Evolutionary conservation across 1,139 yeast genomes (phyloP), one percentile per base, ranked within the genome.

Genomic region (Suhomyces yuchorum): DNA sequence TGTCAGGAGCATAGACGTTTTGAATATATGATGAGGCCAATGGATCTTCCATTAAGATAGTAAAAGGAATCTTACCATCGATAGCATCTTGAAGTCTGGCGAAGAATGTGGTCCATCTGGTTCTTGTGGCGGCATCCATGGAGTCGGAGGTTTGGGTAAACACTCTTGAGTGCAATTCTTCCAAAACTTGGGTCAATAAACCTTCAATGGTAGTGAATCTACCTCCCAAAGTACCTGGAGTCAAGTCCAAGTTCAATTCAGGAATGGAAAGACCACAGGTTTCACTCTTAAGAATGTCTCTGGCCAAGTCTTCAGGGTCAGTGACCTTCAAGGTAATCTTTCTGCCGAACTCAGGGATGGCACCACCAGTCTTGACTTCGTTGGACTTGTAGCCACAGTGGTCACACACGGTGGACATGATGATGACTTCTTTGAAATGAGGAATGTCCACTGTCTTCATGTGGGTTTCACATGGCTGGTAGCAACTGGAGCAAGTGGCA

Each of bases 301-400:
- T 83, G 23, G 96, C 87, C 61, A 95, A 77, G 72, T 95, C 99
- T 57, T 90, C 97, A 12, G 96, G 84, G 59, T 93, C 98, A 50
- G 90, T 92, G 53, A 93, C 85, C 57, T 78, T 77, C 48, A 95
- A 76, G 1, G 85, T 78, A 52, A 91, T 82, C 55, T 77, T 84
- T 56, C 85, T 84, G 52, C 98, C 99, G 67, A 84, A 78, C 4
- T 75, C 85, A 32, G 99, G 98, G 47, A 95, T 87, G 17, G 87
- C 96, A 56, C 99, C 99, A 50, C 99, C 99, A 4, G 99, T 95
- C 73, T 92, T 93, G 56, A 95, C 99, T 69, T 95, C 99, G 63
- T 95, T 95, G 19, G 97, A 89, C 71, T 89, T 93, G 73, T 88
- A 95, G 32, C 99, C 99, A 73, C 99, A 95, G 57, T 82, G 73